Evolutionary conservation across 1,139 yeast genomes (phyloP).

Genomic region (Scheffersomyces illinoinensis): DNA sequence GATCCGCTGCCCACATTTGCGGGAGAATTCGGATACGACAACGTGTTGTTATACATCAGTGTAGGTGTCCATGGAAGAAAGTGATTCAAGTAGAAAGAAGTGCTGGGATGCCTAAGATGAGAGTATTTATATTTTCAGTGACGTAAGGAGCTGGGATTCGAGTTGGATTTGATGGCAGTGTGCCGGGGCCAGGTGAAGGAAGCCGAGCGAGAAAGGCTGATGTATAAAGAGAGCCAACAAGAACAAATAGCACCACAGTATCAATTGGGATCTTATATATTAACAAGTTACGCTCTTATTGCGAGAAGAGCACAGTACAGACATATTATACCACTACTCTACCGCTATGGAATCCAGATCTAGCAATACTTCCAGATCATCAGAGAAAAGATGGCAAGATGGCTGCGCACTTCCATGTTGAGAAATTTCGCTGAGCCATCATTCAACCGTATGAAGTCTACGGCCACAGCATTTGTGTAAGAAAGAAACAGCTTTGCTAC

Average conservation of each 20-base stretch:
- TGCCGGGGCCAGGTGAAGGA: background rate
- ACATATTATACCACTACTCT: too few relatives aligned
- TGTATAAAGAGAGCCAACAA: too few relatives aligned
- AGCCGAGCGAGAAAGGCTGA: background rate
- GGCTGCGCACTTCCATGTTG: background rate
- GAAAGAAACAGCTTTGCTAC: background rate
- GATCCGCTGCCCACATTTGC: background rate
- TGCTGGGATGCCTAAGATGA: background rate
- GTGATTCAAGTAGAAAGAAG: background rate
- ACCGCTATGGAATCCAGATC: too few relatives aligned
- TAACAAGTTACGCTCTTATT: too few relatives aligned
- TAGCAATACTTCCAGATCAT: too few relatives aligned
- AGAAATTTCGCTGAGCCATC: background rate
- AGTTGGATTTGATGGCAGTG: background rate
- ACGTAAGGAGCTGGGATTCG: background rate
- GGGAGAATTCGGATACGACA: background rate
- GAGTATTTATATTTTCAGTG: background rate
- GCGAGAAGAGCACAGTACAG: too few relatives aligned
- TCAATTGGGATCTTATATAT: too few relatives aligned
- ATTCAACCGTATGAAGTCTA: background rate
- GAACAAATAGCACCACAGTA: background rate
- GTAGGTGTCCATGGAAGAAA: background rate
- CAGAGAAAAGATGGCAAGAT: background rate
- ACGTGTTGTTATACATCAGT: background rate
- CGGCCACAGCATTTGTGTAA: background rate